Evolutionary conservation across 495 filamentous ascomycete species (phyloP).

Genomic region (Penicillium diatomitis): DNA sequence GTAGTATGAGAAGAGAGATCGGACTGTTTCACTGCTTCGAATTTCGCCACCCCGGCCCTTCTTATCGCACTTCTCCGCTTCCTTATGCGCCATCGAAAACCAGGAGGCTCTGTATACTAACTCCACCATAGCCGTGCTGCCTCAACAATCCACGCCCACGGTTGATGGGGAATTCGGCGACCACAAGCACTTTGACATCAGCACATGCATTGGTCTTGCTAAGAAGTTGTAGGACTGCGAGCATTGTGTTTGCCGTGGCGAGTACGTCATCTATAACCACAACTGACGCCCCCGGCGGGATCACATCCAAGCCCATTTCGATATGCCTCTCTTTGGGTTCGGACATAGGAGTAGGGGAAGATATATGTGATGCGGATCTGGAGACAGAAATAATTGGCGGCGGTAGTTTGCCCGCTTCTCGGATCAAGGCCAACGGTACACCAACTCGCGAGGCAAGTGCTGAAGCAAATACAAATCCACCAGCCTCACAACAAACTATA

Average conservation of each 20-base stretch:
- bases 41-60: too few relatives aligned
- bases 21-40: too few relatives aligned
- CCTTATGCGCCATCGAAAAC: slow-evolving; percentile 32
- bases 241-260: slow-evolving; percentile 51
- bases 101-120: slow-evolving; percentile 50
- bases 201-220: slow-evolving; percentile 32
- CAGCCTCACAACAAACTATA: slow-evolving; percentile 39
- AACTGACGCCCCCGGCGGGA: slow-evolving; percentile 38
- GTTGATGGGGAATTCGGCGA: slow-evolving; percentile 55
- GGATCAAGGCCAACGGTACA: slow-evolving; percentile 45
- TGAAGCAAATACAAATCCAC: slow-evolving; percentile 51
- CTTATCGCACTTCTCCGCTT: too few relatives aligned
- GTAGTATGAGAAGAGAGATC: too few relatives aligned
- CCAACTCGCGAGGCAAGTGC: slow-evolving; percentile 37
- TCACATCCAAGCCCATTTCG: slow-evolving; percentile 41
- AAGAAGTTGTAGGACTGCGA: slow-evolving; percentile 46
- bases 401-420: slow-evolving; percentile 51
- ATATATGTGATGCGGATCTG: slow-evolving; percentile 49
- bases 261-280: slow-evolving; percentile 59
- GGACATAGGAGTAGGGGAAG: slow-evolving; percentile 31
- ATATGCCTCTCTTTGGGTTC: slow-evolving; percentile 31
- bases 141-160: slow-evolving; percentile 46
- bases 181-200: slow-evolving; percentile 43
- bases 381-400: slow-evolving; percentile 44
- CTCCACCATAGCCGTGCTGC: slow-evolving; percentile 44